Base-by-base conservation (phyloP, 257 asterid genomes). In the Salvia miltiorrhiza region DNA sequence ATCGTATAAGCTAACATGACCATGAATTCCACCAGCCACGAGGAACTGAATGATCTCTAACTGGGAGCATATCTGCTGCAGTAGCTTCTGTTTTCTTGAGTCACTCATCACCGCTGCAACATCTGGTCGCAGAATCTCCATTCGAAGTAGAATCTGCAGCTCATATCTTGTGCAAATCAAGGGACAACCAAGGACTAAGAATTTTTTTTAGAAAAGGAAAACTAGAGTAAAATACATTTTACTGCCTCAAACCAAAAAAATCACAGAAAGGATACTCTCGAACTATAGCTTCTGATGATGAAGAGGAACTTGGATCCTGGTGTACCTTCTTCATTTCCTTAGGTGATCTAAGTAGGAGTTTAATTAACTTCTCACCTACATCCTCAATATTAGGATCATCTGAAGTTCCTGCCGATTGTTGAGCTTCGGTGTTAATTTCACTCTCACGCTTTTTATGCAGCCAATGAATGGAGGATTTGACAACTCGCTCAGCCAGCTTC, bases 1-100 rank as follows among this genome's bases (percentile, higher is more conserved):
- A 64, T 91, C 96, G 47, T 86, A 87, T 14, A 94, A 81, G 80
- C 88, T 86, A 74, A 87, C 48, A 49, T 79, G 88, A 54, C 97
- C 97, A 63, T 91, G 92, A 73, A 94, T 78, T 70, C 99, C 99
- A 72, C 97, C 99, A 62, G 83, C 97, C 8, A 89, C 89, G 50
- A 91, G 87, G 80, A 79, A 94, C 79, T 94, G 97, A 73, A 89
- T 83, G 74, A 94, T 87, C 83, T 94, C 96, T 40, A 91, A 64
- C 72, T 89, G 76, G 76, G 96, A 82, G 84, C 97, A 89, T 70
- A 94, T 87, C 81, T 94, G 96, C 85, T 85, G 87, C 68, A 85
- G 47, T 72, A 94, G 75, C 85, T 85, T 89, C 81, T 68, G 73
- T 74, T 91, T 94, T 69, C 86, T 67, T 2, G 93, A 78, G 74